Evolutionary conservation across 2,329 filamentous ascomycete genomes (phyloP).

Genomic region (Phaeosphaeria sp.): DNA sequence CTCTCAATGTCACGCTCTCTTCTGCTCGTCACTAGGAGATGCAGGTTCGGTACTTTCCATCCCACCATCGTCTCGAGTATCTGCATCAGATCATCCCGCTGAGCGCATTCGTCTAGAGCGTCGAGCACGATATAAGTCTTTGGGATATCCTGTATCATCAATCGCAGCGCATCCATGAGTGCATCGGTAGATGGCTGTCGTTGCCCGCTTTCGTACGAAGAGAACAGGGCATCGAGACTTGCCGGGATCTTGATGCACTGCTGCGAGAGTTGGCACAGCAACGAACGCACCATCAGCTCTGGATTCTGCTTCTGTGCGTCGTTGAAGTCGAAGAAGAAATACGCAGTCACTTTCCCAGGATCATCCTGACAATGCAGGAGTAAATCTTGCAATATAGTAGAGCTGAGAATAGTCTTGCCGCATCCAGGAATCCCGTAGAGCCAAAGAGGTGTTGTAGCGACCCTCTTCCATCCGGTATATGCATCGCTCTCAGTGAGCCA

Average conservation of each 20-base stretch:
- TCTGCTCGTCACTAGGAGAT: conserved; percentile 28
- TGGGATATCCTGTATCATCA: conserved; percentile 31
- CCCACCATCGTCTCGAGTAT: conserved; percentile 18
- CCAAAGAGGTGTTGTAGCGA: conserved; percentile 1
- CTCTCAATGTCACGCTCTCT: conserved; percentile 14
- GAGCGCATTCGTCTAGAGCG: conserved; percentile 30
- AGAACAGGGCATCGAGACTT: conserved; percentile 28
- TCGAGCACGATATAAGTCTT: conserved; percentile 22
- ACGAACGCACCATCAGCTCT: not conserved
- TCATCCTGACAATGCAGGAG: conserved; percentile 9
- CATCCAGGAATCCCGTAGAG: conserved; percentile 9
- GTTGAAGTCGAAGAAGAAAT: conserved; percentile 43
- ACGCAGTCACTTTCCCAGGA: conserved; percentile 13
- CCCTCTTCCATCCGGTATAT: conserved; percentile 10
- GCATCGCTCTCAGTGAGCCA: conserved; percentile 18
- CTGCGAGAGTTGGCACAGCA: conserved; percentile 34
- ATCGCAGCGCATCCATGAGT: conserved; percentile 23
- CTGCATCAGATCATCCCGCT: conserved; percentile 18
- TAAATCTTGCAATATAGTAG: conserved; percentile 28
- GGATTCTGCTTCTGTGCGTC: conserved; percentile 41
- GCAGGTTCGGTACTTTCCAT: conserved; percentile 21
- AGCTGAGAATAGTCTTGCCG: conserved; percentile 22
- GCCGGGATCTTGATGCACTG: conserved; percentile 16
- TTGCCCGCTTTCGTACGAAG: conserved; percentile 23
- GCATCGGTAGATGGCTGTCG: conserved; percentile 24